A percentile compares a stretch with the other conserved stretches of the same genome.
phyloP scores from a whole-genome alignment of 2,329 filamentous ascomycete species.

The Penicillium sp. region DNA sequence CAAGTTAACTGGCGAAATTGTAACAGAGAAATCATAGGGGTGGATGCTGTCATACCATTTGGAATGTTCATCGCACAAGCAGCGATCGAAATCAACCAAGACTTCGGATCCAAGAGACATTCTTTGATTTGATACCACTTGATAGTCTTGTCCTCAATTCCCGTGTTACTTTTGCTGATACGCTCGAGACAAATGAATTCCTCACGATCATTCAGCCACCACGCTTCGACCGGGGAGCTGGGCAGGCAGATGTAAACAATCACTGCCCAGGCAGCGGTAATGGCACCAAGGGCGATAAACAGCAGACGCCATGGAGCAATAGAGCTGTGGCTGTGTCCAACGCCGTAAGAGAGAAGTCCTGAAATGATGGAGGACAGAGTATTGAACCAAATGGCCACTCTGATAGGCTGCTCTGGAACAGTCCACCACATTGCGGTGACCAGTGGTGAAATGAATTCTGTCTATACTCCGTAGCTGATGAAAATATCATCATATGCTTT shows the following conservation, averaged over 20 bases:
- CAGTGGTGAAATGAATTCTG: too few species aligned
- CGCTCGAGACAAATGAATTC: constrained; percentile 28
- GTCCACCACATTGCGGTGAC: constrained; percentile 18
- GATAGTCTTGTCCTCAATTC: constrained; percentile 45
- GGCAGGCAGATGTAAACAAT: constrained; percentile 25
- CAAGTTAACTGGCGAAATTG: too few species aligned
- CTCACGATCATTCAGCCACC: constrained; percentile 26
- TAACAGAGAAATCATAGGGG: too few species aligned
- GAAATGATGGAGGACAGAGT: constrained; percentile 36
- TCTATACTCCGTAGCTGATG: too few species aligned
- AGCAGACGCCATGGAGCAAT: constrained; percentile 25
- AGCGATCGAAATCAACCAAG: constrained; percentile 28
- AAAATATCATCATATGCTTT: too few species aligned
- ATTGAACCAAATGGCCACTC: constrained; percentile 20
- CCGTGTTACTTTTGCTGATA: constrained; percentile 28
- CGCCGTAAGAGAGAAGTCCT: constrained; percentile 38
- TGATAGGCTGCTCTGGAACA: constrained; percentile 18
- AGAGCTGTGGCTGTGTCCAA: constrained; percentile 36
- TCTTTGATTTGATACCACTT: constrained; percentile 50
- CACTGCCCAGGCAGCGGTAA: constrained; percentile 24
- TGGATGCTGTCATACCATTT: too few species aligned
- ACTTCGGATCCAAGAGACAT: constrained; percentile 38
- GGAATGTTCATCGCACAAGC: constrained; percentile 28
- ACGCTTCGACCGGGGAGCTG: constrained; percentile 23
- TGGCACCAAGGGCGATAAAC: constrained; percentile 26